A percentile compares a stretch with the other conserved stretches of the same genome.
Evolutionary conservation across 768 basidiomycete genomes (phyloP).

Genomic region (Collybia sp.): DNA sequence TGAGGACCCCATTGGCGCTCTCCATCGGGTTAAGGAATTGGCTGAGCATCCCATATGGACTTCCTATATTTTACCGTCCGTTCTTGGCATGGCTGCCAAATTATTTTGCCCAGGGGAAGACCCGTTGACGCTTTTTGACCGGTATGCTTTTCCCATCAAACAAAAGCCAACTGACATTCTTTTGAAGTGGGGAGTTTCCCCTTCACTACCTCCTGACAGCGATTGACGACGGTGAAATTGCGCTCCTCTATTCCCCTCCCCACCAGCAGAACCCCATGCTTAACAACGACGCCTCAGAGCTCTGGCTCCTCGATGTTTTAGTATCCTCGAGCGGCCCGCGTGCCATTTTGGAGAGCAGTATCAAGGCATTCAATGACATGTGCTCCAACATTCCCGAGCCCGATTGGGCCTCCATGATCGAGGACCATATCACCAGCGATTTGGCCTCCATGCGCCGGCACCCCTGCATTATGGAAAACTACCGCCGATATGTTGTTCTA

Average conservation of each 20-base stretch:
- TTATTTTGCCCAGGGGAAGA: constrained; percentile 31
- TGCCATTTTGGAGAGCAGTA: constrained; percentile 38
- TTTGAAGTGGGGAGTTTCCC: constrained; percentile 33
- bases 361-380: constrained; percentile 32
- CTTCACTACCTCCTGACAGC: constrained; percentile 36
- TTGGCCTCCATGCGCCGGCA: constrained; percentile 54
- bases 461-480: constrained; percentile 53
- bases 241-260: constrained; percentile 48
- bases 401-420: constrained; percentile 32
- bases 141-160: constrained; percentile 21
- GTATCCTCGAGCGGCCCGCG: constrained; percentile 26
- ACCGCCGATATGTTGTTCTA: constrained; percentile 65
- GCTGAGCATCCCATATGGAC: constrained; percentile 63
- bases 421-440: constrained; percentile 43
- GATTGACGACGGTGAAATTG: constrained; percentile 53
- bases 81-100: constrained; percentile 51
- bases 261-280: constrained; percentile 17
- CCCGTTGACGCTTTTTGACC: constrained; percentile 33
- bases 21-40: constrained; percentile 44
- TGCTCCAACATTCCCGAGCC: constrained; percentile 28
- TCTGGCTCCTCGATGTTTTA: constrained; percentile 38
- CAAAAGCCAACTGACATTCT: neutral
- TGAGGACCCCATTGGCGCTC: constrained; percentile 44
- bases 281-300: constrained; percentile 11
- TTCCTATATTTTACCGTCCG: constrained; percentile 61